Percentiles rank a stretch among this genome's conserved stretches.
These are phyloP conservation scores for Linanthus parryae DNA, from an alignment of 148 eudicot genomes.

Conservation along the genomic window DNA sequence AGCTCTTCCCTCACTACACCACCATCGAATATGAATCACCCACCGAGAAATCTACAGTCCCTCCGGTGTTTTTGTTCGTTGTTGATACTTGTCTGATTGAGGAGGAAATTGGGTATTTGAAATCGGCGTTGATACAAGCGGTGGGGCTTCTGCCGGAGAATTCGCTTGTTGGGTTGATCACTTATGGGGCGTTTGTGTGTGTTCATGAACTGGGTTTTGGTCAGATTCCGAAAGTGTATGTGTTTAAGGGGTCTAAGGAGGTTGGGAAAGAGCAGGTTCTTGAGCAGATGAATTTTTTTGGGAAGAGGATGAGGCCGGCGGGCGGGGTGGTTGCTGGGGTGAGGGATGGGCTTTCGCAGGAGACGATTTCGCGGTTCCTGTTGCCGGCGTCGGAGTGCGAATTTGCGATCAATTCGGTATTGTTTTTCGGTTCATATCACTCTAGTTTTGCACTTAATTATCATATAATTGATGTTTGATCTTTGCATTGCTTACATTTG, in stretches of 20 bases:
- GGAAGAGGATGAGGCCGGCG: slow-evolving; percentile 52
- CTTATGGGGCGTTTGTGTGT: slow-evolving; percentile 68
- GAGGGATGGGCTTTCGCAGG: slow-evolving; percentile 76
- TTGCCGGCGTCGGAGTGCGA: slow-evolving; percentile 90
- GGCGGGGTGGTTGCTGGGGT: slow-evolving; percentile 81
- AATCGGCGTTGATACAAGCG: slow-evolving; percentile 50
- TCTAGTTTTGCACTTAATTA: too few species aligned
- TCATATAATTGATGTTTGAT: too few species aligned
- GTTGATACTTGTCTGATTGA: slow-evolving; percentile 83
- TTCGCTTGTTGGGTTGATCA: slow-evolving; percentile 71
- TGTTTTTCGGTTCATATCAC: too few species aligned
- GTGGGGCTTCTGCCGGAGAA: slow-evolving; percentile 71
- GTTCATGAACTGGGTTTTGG: slow-evolving; percentile 88
- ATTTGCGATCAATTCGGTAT: slow-evolving; percentile 80
- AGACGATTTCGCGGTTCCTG: slow-evolving; percentile 68
- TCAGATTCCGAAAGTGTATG: slow-evolving; percentile 70
- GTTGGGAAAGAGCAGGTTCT: slow-evolving; percentile 73
- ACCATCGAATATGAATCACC: slow-evolving; percentile 65
- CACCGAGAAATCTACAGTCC: slow-evolving; percentile 1
- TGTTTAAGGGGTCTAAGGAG: slow-evolving; percentile 85
- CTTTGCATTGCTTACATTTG: too few species aligned
- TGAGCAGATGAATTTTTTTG: slow-evolving; percentile 77
- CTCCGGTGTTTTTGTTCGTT: slow-evolving; percentile 54
- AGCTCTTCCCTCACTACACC: slow-evolving; percentile 70
- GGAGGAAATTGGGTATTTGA: slow-evolving; percentile 77